Evolutionary conservation across 495 filamentous ascomycete genomes (phyloP), one percentile per base, ranked within the genome.

Genomic region (Hyaloscypha finlandica): DNA sequence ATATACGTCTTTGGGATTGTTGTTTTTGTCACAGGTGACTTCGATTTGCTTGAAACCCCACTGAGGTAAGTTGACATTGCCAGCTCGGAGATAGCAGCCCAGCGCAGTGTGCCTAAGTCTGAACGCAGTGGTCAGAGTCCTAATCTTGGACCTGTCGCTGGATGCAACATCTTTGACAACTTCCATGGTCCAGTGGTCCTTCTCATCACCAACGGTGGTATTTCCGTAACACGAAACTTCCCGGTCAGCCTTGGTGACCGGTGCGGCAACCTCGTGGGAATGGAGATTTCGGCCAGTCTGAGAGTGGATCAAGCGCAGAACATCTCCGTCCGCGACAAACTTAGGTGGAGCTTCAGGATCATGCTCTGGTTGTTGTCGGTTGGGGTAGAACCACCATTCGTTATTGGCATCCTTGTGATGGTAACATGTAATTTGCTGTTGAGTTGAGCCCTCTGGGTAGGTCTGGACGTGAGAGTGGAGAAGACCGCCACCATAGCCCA

Each of bases 11-110:
- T 87, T 82, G 1, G 93, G 92, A 73, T 94, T 94, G 80, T 97
- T 98, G 70, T 91, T 89, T 82, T 97, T 97, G 66, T 86, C 86
- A 78, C 95, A 99, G 20, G 93, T 97, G 30, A 93, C 92, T 80
- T 99, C 95, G 71, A 98, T 98, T 77, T 99, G 95, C 81, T 99
- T 99, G 86, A 99, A 99, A 66, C 95, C 95, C 95, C 95, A 99
- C 74, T 98, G 95, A 29, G 95, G 95, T 63, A 99, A 84, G 77
- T 98, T 98, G 73, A 93, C 90, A 72, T 97, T 99, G 69, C 94
- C 96, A 63, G 95, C 95, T 63, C 96, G 88, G 30, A 99, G 84
- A 76, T 98, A 99, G 77, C 95, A 99, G 63, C 92, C 92, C 63
- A 98, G 81, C 55, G 85, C 83, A 42, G 87, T 85, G 73, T 98